phyloP scores from a whole-genome alignment of 352 stramenopile species.

The Globisporangium abappressorium region DNA sequence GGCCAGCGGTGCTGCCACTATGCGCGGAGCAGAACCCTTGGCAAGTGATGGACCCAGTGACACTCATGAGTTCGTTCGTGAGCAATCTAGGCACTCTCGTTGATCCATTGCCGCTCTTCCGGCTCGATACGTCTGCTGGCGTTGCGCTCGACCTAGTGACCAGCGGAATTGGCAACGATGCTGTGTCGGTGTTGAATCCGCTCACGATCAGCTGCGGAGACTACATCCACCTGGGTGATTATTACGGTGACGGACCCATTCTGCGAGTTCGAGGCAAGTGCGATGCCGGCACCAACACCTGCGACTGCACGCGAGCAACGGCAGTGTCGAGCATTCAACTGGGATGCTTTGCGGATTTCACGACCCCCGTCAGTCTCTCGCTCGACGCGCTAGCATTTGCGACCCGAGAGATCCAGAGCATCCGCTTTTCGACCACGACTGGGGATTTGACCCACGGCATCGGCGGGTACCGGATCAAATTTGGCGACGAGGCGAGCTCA shows the following conservation, averaged over 20 bases:
- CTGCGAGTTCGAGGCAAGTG: constrained; percentile 75
- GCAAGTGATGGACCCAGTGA: constrained; percentile 28
- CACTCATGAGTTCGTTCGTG: constrained; percentile 26
- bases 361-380: constrained; percentile 39
- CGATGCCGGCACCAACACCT: constrained; percentile 23
- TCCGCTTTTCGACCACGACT: constrained; percentile 37
- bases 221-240: constrained; percentile 59
- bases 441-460: constrained; percentile 38
- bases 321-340: constrained; percentile 39
- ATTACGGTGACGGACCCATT: constrained; percentile 30
- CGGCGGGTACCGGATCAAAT: constrained; percentile 89
- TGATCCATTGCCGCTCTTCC: constrained; percentile 53
- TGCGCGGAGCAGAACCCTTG: constrained; percentile 51
- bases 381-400: constrained; percentile 34
- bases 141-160: constrained; percentile 38
- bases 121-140: constrained; percentile 48
- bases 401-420: constrained; percentile 70
- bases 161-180: constrained; percentile 23
- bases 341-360: constrained; percentile 39
- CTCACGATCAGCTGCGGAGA: constrained; percentile 62
- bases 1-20: constrained; percentile 63
- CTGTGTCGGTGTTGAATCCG: constrained; percentile 28
- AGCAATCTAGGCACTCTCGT: constrained; percentile 27
- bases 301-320: constrained; percentile 32
- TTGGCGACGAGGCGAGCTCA: constrained; percentile 87